Percentiles rank a stretch among this genome's conserved stretches.
Conservation (phyloP, 345 rosid species). For the Streptanthus diversifolius region DNA sequence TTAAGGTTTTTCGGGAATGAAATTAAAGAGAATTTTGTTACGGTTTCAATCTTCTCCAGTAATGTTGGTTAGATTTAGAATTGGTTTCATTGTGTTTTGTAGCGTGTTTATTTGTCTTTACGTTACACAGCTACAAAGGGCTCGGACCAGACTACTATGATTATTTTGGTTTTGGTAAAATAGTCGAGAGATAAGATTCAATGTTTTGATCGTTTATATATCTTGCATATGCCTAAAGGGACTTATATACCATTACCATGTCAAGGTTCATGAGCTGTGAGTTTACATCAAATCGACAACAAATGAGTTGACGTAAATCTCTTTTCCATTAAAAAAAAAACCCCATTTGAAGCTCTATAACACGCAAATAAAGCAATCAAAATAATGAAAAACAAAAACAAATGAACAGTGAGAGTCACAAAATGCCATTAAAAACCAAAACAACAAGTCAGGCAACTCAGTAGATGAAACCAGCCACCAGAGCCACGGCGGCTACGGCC, state of each 20-base stretch:
- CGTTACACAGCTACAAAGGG: too few relatives aligned
- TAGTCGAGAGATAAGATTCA: background rate
- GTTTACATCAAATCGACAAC: background rate
- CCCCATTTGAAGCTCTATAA: background rate
- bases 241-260: background rate
- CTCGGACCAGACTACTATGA: background rate
- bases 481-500: background rate
- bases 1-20: background rate
- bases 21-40: conserved; percentile 1
- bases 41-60: background rate
- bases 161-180: background rate
- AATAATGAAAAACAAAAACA: background rate
- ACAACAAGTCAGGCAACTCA: background rate
- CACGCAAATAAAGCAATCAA: background rate
- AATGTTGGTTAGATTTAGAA: background rate
- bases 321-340: background rate
- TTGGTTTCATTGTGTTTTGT: background rate
- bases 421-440: background rate
- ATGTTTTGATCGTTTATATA: background rate
- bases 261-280: background rate
- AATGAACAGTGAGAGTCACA: background rate
- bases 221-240: background rate
- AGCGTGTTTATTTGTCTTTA: background rate
- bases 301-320: background rate
- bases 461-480: conserved; percentile 8